Evolutionary conservation across 2,329 filamentous ascomycete genomes (phyloP), one percentile per base, ranked within the genome.

Genomic region (Rhexocercosporidium sp.): DNA sequence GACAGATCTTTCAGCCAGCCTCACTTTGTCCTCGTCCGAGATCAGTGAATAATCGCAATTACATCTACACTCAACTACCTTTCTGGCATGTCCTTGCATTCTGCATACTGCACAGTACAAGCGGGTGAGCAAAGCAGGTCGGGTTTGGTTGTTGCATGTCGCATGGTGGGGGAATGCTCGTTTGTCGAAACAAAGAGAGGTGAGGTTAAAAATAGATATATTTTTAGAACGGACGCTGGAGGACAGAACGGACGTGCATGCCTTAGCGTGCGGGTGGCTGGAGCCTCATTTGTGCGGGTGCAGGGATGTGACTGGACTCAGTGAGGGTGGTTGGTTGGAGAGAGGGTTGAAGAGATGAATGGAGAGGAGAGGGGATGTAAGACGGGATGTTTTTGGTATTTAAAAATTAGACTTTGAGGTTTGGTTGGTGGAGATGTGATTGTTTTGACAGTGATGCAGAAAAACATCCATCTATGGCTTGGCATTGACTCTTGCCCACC

Each of bases 221-320:
- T 59, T 59, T 59, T 59, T 59, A 59, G 56, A 59, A n/a, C 8
- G 8, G 4, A 20, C n/a, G 14, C 44, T 47, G 22, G 18, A 22
- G n/a, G 6, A 29, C 22, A 44, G 20, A 29, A 39, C 49, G 39
- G 54, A 37, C 56, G 34, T 60, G 63, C 44, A 47, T 57, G 22
- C 12, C 7, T 22, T 61, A 61, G 60, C 41, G 57, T 65, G 66
- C 62, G 66, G 66, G 66, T 65, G 51, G 66, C 66, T 65, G 66
- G 66, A 68, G 66, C 66, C 66, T 68, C 62, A 68, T 49, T 46
- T 31, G 46, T 57, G 41, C n/a, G 20, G 25, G 61, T 29, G 22
- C 51, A 46, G 59, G 49, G 39, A 51, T 44, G 34, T 49, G 53
- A 27, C n/a, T 39, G 31, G 31, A 27, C 54, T 53, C n/a, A 20